Evolutionary conservation across 2,329 filamentous ascomycete species (phyloP).

Genomic region (Penicillium sclerotiorum): DNA sequence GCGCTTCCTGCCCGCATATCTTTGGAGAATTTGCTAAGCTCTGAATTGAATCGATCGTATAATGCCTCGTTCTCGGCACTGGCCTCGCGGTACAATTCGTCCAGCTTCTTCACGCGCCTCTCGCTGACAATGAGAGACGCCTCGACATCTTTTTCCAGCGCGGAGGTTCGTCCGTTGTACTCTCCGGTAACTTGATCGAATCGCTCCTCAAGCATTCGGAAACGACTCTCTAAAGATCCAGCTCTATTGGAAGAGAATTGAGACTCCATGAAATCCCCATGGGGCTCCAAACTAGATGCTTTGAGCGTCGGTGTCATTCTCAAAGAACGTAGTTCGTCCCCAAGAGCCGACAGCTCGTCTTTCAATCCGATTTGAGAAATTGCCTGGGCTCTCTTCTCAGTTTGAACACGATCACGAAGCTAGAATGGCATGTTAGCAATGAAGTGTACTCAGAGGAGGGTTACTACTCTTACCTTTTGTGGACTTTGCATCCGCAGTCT

Average conservation of each 20-base stretch:
- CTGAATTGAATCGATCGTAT: slow-evolving; percentile 90
- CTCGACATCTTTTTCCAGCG: slow-evolving; percentile 71
- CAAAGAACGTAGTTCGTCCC: slow-evolving; percentile 70
- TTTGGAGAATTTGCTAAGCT: slow-evolving; percentile 79
- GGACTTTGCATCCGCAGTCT: slow-evolving; percentile 69
- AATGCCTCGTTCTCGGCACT: slow-evolving; percentile 90
- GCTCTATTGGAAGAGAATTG: slow-evolving; percentile 19
- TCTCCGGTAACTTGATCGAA: slow-evolving; percentile 64
- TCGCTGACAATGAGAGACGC: slow-evolving; percentile 73
- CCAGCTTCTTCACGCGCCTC: slow-evolving; percentile 76
- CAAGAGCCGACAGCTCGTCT: slow-evolving; percentile 76
- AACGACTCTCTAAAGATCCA: slow-evolving; percentile 47
- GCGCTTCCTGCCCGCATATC: slow-evolving; percentile 75
- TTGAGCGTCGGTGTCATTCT: slow-evolving; percentile 36
- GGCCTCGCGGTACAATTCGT: slow-evolving; percentile 84
- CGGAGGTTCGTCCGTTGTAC: slow-evolving; percentile 62
- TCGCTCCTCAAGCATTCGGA: slow-evolving; percentile 68
- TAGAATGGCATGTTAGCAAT: slow-evolving; percentile 14
- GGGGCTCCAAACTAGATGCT: slow-evolving; percentile 34
- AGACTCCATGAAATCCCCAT: slow-evolving; percentile 31
- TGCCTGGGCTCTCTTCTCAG: slow-evolving; percentile 74
- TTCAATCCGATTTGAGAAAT: slow-evolving; percentile 70
- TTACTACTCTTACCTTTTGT: slow-evolving; percentile 51
- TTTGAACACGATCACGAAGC: slow-evolving; percentile 78
- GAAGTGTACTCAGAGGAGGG: neutral